Evolutionary conservation across 345 rosid genomes (phyloP).

Genomic region (Chamaenerion angustifolium): DNA sequence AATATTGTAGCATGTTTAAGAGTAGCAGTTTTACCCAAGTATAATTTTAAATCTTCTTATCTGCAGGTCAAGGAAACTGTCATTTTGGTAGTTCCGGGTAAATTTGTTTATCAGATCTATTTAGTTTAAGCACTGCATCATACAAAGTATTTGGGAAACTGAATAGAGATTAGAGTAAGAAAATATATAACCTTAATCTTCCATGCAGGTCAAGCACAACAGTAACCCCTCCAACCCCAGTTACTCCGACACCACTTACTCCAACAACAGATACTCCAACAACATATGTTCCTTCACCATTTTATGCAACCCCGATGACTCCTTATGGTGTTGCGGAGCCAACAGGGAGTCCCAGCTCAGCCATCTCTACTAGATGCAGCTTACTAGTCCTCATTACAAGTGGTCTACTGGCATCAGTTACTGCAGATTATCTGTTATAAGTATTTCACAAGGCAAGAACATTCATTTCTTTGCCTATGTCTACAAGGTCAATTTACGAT

Average conservation of each 20-base stretch:
- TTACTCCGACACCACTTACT: constrained; percentile 5
- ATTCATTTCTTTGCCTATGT: too few species aligned
- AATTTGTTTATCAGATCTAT: neutral
- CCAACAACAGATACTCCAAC: constrained; percentile 20
- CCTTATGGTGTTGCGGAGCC: too few species aligned
- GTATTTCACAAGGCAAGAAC: too few species aligned
- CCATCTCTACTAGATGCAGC: too few species aligned
- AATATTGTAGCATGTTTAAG: neutral
- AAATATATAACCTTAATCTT: constrained; percentile 1
- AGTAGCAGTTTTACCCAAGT: neutral
- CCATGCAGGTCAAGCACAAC: constrained; percentile 55
- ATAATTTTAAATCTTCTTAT: constrained; percentile 1
- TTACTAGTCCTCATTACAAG: too few species aligned
- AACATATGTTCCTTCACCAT: neutral
- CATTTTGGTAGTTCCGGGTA: constrained; percentile 35
- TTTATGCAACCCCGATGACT: constrained; percentile 12
- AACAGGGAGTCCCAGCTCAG: too few species aligned
- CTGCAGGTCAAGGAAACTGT: constrained; percentile 78
- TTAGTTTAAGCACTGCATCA: neutral
- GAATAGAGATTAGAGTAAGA: neutral
- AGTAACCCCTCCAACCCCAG: constrained; percentile 1
- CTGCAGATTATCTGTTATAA: too few species aligned
- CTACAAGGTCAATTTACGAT: too few species aligned
- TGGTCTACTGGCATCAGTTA: too few species aligned
- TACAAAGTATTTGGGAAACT: neutral